These are phyloP conservation scores for Ganoderma leucocontextum DNA, from an alignment of 1,284 basidiomycete species.

Conservation along the genomic window DNA sequence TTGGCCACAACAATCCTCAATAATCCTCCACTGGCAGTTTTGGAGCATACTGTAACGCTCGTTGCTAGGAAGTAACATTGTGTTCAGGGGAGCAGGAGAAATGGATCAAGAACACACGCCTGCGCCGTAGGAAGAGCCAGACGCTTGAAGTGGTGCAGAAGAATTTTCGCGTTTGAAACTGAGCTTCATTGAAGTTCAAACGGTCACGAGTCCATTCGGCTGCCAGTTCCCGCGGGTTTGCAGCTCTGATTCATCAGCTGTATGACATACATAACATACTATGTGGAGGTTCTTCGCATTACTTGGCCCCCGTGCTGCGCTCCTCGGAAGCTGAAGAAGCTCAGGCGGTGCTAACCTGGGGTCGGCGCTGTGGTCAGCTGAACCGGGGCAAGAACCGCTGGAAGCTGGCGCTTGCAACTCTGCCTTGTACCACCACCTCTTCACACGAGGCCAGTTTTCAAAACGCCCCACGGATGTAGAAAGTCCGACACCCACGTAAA, in stretches of 20 bases:
- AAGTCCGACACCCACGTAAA: conserved; percentile 1
- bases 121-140: no score
- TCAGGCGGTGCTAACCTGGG: conserved; percentile 12
- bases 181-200: no score
- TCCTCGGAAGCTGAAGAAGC: not conserved
- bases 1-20: no score
- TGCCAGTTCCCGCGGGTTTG: not conserved
- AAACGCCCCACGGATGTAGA: not conserved
- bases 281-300: not conserved
- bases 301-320: not conserved
- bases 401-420: not conserved
- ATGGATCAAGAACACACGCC: no score
- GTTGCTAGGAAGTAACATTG: no score
- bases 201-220: conserved; percentile 11
- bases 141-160: no score
- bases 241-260: not conserved
- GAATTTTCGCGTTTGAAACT: not conserved
- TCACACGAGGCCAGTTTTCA: conserved; percentile 1
- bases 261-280: not conserved
- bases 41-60: no score
- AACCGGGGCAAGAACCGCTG: conserved; percentile 2
- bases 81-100: no score
- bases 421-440: not conserved
- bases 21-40: no score
- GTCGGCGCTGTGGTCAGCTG: conserved; percentile 13